Evolutionary conservation across 139 green algal species (phyloP).

Genomic region (Ostreobium quekettii): DNA sequence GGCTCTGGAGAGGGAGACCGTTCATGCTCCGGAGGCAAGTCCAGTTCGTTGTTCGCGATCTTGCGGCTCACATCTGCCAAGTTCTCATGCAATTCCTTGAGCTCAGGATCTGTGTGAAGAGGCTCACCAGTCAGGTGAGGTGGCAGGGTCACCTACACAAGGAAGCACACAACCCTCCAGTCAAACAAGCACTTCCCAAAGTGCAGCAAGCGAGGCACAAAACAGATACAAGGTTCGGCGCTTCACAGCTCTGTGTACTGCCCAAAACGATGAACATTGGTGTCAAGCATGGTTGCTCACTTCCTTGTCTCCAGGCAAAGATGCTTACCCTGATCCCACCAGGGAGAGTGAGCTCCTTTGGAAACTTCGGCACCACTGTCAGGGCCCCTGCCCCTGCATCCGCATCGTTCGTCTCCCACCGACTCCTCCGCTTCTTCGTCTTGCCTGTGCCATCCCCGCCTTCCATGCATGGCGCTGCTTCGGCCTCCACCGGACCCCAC

Average conservation of each 20-base stretch:
- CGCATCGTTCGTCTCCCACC: slow-evolving; percentile 32
- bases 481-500: not conserved
- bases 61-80: slow-evolving; percentile 38
- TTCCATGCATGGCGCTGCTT: slow-evolving; percentile 13
- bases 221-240: too few species aligned
- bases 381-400: not conserved
- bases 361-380: slow-evolving; percentile 3
- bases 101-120: slow-evolving; percentile 29
- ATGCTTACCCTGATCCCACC: slow-evolving; percentile 13
- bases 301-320: too few species aligned
- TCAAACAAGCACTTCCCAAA: too few species aligned
- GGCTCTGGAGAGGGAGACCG: slow-evolving; percentile 84
- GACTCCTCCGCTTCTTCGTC: slow-evolving; percentile 31
- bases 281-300: slow-evolving; percentile 4
- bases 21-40: slow-evolving; percentile 52
- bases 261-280: too few species aligned
- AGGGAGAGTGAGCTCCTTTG: slow-evolving; percentile 16
- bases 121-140: slow-evolving; percentile 30
- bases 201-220: too few species aligned
- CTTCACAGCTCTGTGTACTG: too few species aligned
- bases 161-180: not conserved
- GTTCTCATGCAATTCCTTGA: slow-evolving; percentile 37
- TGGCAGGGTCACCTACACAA: slow-evolving; percentile 37
- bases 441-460: too few species aligned
- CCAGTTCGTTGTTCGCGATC: slow-evolving; percentile 21